phyloP scores from a whole-genome alignment of 2,329 filamentous ascomycete genomes.

The Cladosporium sp. region DNA sequence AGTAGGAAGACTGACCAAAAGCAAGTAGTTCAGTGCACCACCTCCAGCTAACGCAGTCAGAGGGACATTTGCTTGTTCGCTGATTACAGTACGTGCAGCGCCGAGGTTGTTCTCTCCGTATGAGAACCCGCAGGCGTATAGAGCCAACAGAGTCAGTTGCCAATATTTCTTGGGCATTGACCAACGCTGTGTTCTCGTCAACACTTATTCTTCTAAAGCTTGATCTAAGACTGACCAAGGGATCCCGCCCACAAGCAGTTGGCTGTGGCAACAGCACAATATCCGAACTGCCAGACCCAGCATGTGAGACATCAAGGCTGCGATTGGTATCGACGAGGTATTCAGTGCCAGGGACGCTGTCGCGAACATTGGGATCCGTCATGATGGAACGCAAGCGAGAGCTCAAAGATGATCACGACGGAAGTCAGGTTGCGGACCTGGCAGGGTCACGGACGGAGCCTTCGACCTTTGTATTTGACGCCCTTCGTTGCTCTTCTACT shows the following conservation, averaged over 20 bases:
- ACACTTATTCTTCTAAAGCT: background rate
- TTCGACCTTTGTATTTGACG: background rate
- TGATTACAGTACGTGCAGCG: slow-evolving; percentile 39
- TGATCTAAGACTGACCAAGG: background rate
- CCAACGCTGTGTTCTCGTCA: slow-evolving; percentile 20
- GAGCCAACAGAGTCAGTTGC: slow-evolving; percentile 34
- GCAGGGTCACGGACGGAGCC: background rate
- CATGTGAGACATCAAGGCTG: slow-evolving; percentile 12
- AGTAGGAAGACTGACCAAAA: slow-evolving; percentile 19
- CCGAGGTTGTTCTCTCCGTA: slow-evolving; percentile 38
- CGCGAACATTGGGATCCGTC: background rate
- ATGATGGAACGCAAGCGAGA: background rate
- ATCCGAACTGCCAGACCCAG: slow-evolving; percentile 24
- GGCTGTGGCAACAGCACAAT: slow-evolving; percentile 32
- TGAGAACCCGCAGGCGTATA: slow-evolving; percentile 37
- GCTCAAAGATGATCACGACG: too few relatives aligned
- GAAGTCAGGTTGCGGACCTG: too few relatives aligned
- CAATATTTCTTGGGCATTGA: slow-evolving; percentile 34
- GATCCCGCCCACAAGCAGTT: slow-evolving; percentile 21
- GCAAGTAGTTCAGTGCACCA: slow-evolving; percentile 36
- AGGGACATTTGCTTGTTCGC: slow-evolving; percentile 33
- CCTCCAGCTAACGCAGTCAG: slow-evolving; percentile 38
- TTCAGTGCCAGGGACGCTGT: slow-evolving; percentile 31
- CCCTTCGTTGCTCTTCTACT: background rate
- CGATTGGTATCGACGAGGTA: slow-evolving; percentile 29